Conservation (phyloP, 2,329 filamentous ascomycete genomes). For the Aquanectria penicillioides region DNA sequence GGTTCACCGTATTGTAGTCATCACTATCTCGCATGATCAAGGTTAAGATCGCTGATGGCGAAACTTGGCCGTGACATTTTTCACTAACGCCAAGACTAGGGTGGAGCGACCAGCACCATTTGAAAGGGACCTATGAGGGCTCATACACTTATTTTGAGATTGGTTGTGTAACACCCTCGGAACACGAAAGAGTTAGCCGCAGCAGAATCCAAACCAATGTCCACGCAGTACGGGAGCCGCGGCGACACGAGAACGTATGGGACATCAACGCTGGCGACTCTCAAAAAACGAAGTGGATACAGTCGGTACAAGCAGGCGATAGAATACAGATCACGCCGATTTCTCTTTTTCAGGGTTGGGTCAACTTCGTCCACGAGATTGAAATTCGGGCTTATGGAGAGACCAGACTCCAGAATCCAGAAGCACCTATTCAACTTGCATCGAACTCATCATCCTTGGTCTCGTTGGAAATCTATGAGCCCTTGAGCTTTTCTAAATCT, state of each 20-base stretch:
- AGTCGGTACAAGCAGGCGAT: background rate
- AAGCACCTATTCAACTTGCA: background rate
- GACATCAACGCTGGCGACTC: background rate
- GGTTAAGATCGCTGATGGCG: background rate
- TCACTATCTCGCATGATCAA: background rate
- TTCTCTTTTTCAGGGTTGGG: background rate
- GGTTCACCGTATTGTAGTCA: background rate
- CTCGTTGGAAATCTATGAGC: background rate
- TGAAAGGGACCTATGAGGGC: background rate
- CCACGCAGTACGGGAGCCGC: background rate
- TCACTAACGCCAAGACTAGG: background rate
- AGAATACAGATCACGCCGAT: background rate
- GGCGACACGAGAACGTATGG: background rate
- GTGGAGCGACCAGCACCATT: background rate
- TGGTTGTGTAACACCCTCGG: background rate
- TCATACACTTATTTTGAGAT: background rate
- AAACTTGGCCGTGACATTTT: no score
- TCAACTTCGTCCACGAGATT: slow-evolving; percentile 5
- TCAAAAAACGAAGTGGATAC: background rate
- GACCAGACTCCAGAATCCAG: background rate
- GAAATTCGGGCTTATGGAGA: slow-evolving; percentile 1
- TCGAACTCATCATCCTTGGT: background rate
- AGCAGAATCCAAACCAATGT: background rate
- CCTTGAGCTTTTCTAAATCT: background rate
- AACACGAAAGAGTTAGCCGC: background rate